phyloP scores from a whole-genome alignment of 2,329 filamentous ascomycete genomes.

The Madurella mycetomatis region DNA sequence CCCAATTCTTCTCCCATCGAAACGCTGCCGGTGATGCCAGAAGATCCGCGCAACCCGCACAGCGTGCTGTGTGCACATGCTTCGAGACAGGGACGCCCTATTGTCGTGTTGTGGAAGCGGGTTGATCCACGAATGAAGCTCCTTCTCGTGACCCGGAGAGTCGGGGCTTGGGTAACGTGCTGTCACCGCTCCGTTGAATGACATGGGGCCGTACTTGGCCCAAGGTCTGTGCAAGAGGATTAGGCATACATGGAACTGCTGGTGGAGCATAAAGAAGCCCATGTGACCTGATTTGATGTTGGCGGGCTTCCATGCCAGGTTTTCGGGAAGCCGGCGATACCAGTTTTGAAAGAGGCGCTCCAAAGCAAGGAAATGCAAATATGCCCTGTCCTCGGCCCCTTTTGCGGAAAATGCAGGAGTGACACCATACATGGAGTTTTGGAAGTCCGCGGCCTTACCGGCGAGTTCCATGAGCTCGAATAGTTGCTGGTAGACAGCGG shows the following conservation, averaged over 20 bases:
- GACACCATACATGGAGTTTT: conserved; percentile 30
- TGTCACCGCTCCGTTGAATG: conserved; percentile 22
- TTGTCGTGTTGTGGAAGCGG: conserved; percentile 36
- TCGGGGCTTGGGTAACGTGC: conserved; percentile 16
- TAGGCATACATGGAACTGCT: conserved; percentile 51
- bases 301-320: conserved; percentile 45
- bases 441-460: conserved; percentile 46
- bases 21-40: conserved; percentile 51
- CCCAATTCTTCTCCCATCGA: conserved; percentile 47
- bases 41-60: conserved; percentile 50
- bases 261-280: conserved; percentile 52
- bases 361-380: conserved; percentile 46
- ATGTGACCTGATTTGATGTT: conserved; percentile 47
- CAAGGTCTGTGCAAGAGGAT: conserved; percentile 51
- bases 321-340: conserved; percentile 48
- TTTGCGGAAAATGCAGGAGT: conserved; percentile 28
- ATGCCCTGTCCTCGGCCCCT: conserved; percentile 42
- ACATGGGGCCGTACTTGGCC: conserved; percentile 45
- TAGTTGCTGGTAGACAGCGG: conserved; percentile 47
- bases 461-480: conserved; percentile 54
- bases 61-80: conserved; percentile 52
- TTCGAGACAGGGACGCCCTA: conserved; percentile 40
- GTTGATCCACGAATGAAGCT: conserved; percentile 27
- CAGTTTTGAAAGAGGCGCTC: conserved; percentile 52
- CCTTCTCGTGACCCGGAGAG: conserved; percentile 3